phyloP scores from a whole-genome alignment of 2,329 filamentous ascomycete genomes.

The Phyllosticta paracitricarpa region DNA sequence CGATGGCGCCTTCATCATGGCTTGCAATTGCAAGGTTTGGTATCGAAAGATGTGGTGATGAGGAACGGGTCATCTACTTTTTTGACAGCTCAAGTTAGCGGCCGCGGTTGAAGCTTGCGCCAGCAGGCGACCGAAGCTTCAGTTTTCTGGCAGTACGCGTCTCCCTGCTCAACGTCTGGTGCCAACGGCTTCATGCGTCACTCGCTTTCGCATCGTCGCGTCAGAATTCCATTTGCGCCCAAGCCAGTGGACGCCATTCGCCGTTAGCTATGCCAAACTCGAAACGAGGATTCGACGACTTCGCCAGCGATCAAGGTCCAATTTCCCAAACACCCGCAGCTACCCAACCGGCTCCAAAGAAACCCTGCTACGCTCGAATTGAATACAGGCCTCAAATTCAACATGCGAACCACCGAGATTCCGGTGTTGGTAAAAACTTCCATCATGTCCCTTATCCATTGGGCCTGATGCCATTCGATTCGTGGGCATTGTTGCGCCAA shows the following conservation, averaged over 20 bases:
- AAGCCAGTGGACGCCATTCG: background rate
- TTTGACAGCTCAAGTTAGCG: background rate
- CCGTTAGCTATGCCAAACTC: background rate
- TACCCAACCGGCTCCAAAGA: background rate
- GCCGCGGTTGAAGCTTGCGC: conserved; percentile 2
- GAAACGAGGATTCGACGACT: background rate
- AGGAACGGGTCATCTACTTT: conserved; percentile 3
- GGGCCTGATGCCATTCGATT: conserved; percentile 17
- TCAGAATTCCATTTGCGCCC: background rate
- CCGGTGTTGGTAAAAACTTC: conserved; percentile 16
- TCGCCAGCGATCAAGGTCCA: background rate
- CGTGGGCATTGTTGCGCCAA: conserved; percentile 18
- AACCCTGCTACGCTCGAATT: background rate
- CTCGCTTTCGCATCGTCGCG: background rate
- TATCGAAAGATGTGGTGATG: conserved; percentile 2
- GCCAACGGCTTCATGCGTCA: background rate
- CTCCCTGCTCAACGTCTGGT: background rate
- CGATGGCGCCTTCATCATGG: conserved; percentile 18
- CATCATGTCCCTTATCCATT: conserved; percentile 20
- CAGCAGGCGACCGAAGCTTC: conserved; percentile 7
- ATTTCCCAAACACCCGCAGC: background rate
- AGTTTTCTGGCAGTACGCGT: background rate
- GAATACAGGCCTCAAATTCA: conserved; percentile 5
- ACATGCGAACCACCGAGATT: conserved; percentile 16
- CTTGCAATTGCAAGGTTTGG: background rate